phyloP scores from a whole-genome alignment of 1,139 yeast genomes.

The Geotrichum candidum region DNA sequence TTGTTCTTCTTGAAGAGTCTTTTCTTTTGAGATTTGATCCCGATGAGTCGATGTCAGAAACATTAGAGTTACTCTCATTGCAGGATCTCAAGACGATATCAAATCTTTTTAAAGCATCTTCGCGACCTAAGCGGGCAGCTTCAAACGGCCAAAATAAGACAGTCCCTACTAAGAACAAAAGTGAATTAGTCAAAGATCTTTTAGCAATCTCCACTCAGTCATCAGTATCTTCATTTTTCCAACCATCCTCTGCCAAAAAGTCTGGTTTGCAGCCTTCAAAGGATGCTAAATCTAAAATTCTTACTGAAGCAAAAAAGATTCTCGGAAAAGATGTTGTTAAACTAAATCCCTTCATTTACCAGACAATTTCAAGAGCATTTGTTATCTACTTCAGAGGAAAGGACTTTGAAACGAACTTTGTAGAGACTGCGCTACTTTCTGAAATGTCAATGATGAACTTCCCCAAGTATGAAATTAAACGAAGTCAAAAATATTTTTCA shows the following conservation, averaged over 20 bases:
- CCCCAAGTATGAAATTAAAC: conserved; percentile 17
- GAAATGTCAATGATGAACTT: conserved; percentile 20
- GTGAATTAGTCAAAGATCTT: conserved; percentile 5
- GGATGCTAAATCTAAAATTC: conserved; percentile 8
- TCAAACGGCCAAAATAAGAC: not conserved
- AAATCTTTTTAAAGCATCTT: not conserved
- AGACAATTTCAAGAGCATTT: conserved; percentile 13
- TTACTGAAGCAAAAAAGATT: conserved; percentile 5
- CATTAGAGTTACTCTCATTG: conserved; percentile 2
- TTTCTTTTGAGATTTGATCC: conserved; percentile 7
- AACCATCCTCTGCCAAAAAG: not conserved
- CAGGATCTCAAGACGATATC: conserved; percentile 4
- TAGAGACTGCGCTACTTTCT: conserved; percentile 19
- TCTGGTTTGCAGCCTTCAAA: conserved; percentile 6
- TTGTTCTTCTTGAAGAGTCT: not conserved
- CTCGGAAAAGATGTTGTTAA: conserved; percentile 11
- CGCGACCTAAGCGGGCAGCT: not conserved
- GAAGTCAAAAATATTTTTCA: conserved; percentile 18
- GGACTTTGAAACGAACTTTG: conserved; percentile 15
- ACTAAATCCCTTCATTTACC: conserved; percentile 12
- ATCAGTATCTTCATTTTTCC: conserved; percentile 6
- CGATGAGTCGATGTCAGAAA: conserved; percentile 1
- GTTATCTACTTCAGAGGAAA: conserved; percentile 16
- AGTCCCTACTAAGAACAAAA: not conserved
- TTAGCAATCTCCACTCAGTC: conserved; percentile 4